Evolutionary conservation across 768 basidiomycete genomes (phyloP).

Genomic region (Clathrus columnatus): DNA sequence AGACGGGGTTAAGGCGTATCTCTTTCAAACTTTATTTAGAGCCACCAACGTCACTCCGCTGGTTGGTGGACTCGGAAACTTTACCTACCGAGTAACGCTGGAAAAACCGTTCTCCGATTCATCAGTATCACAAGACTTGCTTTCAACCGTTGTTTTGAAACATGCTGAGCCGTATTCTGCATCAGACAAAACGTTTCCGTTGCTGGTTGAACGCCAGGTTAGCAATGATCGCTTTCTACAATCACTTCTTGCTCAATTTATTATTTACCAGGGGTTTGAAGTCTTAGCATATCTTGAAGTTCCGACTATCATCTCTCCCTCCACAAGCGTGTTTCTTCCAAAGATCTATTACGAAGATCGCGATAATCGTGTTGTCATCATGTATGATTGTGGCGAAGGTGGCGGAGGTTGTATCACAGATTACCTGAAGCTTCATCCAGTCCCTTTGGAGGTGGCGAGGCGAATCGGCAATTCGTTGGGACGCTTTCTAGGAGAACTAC

Average conservation of each 20-base stretch:
- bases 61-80: slow-evolving; percentile 48
- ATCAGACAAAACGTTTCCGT: slow-evolving; percentile 16
- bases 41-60: slow-evolving; percentile 31
- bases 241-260: not conserved
- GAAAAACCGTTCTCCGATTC: slow-evolving; percentile 30
- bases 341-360: slow-evolving; percentile 38
- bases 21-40: slow-evolving; percentile 38
- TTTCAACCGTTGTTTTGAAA: slow-evolving; percentile 44
- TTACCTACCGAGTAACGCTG: slow-evolving; percentile 43
- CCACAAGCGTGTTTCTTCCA: slow-evolving; percentile 40
- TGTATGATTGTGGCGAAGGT: slow-evolving; percentile 48
- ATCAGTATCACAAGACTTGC: not conserved
- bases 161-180: slow-evolving; percentile 42
- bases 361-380: slow-evolving; percentile 42
- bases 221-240: not conserved
- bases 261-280: slow-evolving; percentile 25
- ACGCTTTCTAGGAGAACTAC: slow-evolving; percentile 45
- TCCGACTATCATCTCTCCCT: slow-evolving; percentile 26
- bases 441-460: slow-evolving; percentile 23
- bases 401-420: slow-evolving; percentile 21
- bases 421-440: slow-evolving; percentile 25
- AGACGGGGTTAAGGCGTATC: slow-evolving; percentile 31
- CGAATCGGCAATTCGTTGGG: slow-evolving; percentile 48
- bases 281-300: slow-evolving; percentile 43
- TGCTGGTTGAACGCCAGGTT: slow-evolving; percentile 49